Base-by-base conservation (phyloP, 1,139 yeast genomes). In the Pichia sp. region DNA sequence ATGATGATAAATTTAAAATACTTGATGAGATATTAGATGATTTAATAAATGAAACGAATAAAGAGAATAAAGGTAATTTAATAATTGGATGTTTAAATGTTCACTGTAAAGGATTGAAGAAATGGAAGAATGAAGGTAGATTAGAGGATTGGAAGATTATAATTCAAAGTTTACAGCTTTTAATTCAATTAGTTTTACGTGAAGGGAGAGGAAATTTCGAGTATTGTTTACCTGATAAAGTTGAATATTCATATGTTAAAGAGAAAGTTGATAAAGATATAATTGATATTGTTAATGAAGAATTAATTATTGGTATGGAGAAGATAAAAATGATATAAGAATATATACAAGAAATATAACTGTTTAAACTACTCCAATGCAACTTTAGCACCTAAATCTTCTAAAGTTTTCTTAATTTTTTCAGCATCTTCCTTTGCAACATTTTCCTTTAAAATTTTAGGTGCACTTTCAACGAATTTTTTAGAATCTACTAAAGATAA, bases 401-500 rank as follows among this genome's bases (percentile, higher is more conserved):
- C 98, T 62, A 93, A 74, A 48, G 95, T 79, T 51, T 84, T 74
- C 74, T 91, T 91, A 63, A 91, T 84, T 75, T 84, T 84, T 56
- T 84, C 94, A 49, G 93, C 93, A 58, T 84, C 95, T 61, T 84
- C 95, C 72, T 84, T 84, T 47, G 88, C 78, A 45, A 84, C 85
- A 53, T 82, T 82, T 56, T 84, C 95, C 68, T 84, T 84, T 65
- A 84, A 74, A 37, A 84, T 72, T 74, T 91, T 91, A 55, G 99
- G 99, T 48, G 98, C 97, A 58, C 89, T 69, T 70, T 91, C 99
- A 46, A 93, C 99, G 54, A 91, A 85, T 71, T 91, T 91, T 79
- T 91, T 93, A 48, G 96, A 85, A 62, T 91, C 98, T 47, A 91
- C 98, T 54, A 91, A 74, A 15, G 96, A 86, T 59, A 91, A 74